Percentiles rank a stretch among this genome's conserved stretches.
Evolutionary conservation across 2,329 filamentous ascomycete species (phyloP).

Genomic region (Penicillium sp.): DNA sequence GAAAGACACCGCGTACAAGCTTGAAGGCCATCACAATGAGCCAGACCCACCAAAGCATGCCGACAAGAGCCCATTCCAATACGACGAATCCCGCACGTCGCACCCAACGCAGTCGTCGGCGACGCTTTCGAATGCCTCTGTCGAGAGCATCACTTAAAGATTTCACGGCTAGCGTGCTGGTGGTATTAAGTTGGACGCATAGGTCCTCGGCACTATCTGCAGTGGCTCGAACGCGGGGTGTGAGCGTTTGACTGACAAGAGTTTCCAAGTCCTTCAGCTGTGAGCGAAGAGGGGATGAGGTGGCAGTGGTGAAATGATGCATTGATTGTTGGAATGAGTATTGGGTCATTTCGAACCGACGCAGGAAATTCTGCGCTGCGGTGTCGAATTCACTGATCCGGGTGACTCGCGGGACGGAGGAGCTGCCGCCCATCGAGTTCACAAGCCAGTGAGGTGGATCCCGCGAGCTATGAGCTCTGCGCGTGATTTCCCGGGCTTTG

Average conservation of each 20-base stretch:
- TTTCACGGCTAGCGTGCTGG: constrained; percentile 78
- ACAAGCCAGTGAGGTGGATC: constrained; percentile 40
- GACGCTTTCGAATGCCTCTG: constrained; percentile 68
- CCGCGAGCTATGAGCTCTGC: constrained; percentile 59
- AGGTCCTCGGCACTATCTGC: constrained; percentile 81
- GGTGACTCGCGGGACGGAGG: constrained; percentile 45
- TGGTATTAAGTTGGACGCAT: constrained; percentile 72
- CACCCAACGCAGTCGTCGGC: constrained; percentile 74
- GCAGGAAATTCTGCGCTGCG: constrained; percentile 55
- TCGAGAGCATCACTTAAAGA: constrained; percentile 75
- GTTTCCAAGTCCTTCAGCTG: constrained; percentile 49
- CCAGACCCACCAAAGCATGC: constrained; percentile 94
- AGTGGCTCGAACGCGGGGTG: constrained; percentile 64
- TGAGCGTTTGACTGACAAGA: constrained; percentile 53
- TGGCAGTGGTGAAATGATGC: constrained; percentile 49
- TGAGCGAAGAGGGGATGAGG: constrained; percentile 47
- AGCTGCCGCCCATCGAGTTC: constrained; percentile 29
- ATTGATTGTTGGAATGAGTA: constrained; percentile 48
- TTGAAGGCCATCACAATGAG: constrained; percentile 78
- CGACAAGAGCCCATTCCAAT: constrained; percentile 85
- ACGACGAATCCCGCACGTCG: constrained; percentile 75
- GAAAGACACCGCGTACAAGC: constrained; percentile 63
- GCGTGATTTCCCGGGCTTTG: constrained; percentile 79
- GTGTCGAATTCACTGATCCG: constrained; percentile 56
- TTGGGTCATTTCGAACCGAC: constrained; percentile 49